Conservation (phyloP, 768 basidiomycete genomes). For the Leucocoprinus leucothites region DNA sequence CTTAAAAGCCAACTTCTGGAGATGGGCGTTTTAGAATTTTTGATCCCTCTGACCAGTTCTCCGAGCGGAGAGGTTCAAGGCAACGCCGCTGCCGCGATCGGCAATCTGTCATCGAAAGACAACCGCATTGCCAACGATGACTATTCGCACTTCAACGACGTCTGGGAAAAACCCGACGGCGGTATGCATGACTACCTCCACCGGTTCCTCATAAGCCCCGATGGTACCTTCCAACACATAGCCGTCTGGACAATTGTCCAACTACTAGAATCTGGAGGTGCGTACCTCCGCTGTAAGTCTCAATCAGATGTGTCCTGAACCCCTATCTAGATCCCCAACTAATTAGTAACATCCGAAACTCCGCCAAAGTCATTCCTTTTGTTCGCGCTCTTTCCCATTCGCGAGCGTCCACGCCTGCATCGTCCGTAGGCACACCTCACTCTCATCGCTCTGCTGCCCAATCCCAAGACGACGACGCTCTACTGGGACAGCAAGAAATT, state of each 20-base stretch:
- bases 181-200: constrained; percentile 95
- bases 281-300: constrained; percentile 10
- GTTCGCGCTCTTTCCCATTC: constrained; percentile 82
- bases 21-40: constrained; percentile 97
- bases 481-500: constrained; percentile 89
- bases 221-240: constrained; percentile 99
- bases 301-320: background rate
- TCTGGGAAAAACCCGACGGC: constrained; percentile 97
- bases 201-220: constrained; percentile 88
- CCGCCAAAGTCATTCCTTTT: constrained; percentile 76
- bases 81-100: constrained; percentile 95
- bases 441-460: constrained; percentile 73
- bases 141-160: constrained; percentile 95
- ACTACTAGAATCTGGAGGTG: constrained; percentile 92
- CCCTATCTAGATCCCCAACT: constrained; percentile 70
- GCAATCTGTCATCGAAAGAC: constrained; percentile 98
- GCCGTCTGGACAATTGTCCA: constrained; percentile 99
- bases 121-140: constrained; percentile 50
- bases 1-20: constrained; percentile 95
- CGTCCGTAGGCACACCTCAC: constrained; percentile 71
- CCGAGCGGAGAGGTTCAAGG: constrained; percentile 97
- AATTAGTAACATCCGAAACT: constrained; percentile 86
- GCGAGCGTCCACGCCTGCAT: constrained; percentile 64
- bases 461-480: constrained; percentile 60
- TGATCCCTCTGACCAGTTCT: constrained; percentile 96